Evolutionary conservation across 768 basidiomycete species (phyloP).

Genomic region (Mrakia hoshinonis): DNA sequence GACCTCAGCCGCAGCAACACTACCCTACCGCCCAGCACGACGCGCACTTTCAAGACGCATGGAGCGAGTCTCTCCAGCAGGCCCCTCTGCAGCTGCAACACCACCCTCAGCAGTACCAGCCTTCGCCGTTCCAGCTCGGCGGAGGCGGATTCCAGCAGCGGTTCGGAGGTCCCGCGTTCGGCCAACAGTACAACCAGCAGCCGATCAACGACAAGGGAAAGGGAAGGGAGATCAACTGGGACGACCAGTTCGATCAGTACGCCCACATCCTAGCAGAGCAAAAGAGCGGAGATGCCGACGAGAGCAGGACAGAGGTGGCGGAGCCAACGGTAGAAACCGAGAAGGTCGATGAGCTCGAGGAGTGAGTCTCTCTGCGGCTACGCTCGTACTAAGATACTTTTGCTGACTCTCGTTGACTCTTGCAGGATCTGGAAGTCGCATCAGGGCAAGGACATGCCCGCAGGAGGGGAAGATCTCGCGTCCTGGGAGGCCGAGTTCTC

Average conservation of each 20-base stretch:
- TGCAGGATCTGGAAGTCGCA: conserved; percentile 22
- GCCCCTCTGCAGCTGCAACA: not conserved
- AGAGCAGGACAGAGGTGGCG: not conserved
- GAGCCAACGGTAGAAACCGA: not conserved
- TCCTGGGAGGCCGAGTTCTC: conserved; percentile 38
- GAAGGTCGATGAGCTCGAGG: conserved; percentile 13
- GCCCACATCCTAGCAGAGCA: not conserved
- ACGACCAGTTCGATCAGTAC: conserved; percentile 20
- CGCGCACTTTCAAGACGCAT: not conserved
- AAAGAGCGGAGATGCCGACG: not conserved
- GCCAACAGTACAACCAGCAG: not conserved
- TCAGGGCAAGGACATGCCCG: not conserved
- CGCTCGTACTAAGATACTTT: not conserved
- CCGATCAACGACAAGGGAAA: not conserved
- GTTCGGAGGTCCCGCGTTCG: not conserved
- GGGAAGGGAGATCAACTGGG: conserved; percentile 9
- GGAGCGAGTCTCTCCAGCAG: not conserved
- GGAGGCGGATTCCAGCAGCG: conserved; percentile 2
- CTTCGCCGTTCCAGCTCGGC: not conserved
- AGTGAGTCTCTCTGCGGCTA: not conserved
- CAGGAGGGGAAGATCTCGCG: conserved; percentile 29
- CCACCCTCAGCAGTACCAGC: not conserved
- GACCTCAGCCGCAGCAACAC: not conserved
- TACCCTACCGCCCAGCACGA: not conserved
- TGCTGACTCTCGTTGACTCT: not conserved